These are phyloP conservation scores for Phytophthora rubi DNA, from an alignment of 352 stramenopile genomes.

Conservation along the genomic window DNA sequence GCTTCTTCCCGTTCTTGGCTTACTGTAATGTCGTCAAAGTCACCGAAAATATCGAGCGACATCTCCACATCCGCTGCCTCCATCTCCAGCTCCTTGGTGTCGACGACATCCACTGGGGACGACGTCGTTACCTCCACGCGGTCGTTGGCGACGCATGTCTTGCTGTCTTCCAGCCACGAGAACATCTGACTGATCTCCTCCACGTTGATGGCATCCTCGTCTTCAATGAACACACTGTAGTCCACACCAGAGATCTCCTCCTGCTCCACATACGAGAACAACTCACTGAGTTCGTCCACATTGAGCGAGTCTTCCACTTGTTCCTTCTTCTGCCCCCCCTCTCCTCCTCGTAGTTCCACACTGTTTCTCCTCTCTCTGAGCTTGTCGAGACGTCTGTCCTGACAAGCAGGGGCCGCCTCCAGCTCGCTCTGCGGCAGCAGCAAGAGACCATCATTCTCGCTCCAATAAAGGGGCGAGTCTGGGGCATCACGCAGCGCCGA, in stretches of 20 bases:
- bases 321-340: slow-evolving; percentile 25
- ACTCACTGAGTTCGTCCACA: slow-evolving; percentile 59
- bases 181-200: slow-evolving; percentile 68
- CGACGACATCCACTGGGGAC: slow-evolving; percentile 26
- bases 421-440: slow-evolving; percentile 18
- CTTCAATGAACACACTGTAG: slow-evolving; percentile 57
- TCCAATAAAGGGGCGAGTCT: slow-evolving; percentile 14
- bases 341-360: slow-evolving; percentile 14
- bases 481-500: neutral
- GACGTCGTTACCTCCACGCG: slow-evolving; percentile 7
- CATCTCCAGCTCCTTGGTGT: slow-evolving; percentile 30
- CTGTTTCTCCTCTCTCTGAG: slow-evolving; percentile 21
- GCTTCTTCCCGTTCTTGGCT: slow-evolving; percentile 15
- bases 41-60: slow-evolving; percentile 5
- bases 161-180: slow-evolving; percentile 42
- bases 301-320: slow-evolving; percentile 51
- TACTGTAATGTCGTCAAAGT: slow-evolving; percentile 8
- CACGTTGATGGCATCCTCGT: slow-evolving; percentile 58
- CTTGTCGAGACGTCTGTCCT: slow-evolving; percentile 18
- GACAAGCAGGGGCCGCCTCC: slow-evolving; percentile 25
- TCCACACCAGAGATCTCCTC: slow-evolving; percentile 45
- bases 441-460: slow-evolving; percentile 18
- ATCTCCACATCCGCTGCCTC: slow-evolving; percentile 4
- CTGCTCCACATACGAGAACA: slow-evolving; percentile 62
- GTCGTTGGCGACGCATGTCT: slow-evolving; percentile 15